phyloP scores from a whole-genome alignment of 176 grass and related monocot species.

The Eragrostis nindensis region DNA sequence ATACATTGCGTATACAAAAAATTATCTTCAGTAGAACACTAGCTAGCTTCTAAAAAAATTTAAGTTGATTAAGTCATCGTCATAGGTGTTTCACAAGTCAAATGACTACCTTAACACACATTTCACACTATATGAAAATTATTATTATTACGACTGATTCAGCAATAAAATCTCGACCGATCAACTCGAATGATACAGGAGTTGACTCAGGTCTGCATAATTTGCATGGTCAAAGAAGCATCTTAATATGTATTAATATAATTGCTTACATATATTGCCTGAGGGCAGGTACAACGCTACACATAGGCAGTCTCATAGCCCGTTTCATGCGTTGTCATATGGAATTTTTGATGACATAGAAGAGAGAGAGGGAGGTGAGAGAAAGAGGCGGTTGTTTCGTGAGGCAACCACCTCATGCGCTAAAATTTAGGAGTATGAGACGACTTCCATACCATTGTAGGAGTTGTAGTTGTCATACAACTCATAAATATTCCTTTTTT shows the following conservation, averaged over 20 bases:
- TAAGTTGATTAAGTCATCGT: neutral
- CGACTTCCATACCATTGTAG: too few relatives aligned
- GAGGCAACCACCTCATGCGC: too few relatives aligned
- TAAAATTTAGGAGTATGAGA: too few relatives aligned
- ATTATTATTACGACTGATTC: slow-evolving; percentile 24
- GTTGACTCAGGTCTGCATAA: slow-evolving; percentile 18
- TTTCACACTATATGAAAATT: neutral
- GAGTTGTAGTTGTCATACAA: too few relatives aligned
- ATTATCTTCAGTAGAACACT: neutral
- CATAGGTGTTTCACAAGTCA: slow-evolving; percentile 1
- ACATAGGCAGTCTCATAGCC: too few relatives aligned
- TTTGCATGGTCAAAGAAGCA: slow-evolving; percentile 24
- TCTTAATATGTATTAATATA: neutral
- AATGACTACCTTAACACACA: slow-evolving; percentile 25
- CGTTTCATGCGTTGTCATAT: too few relatives aligned
- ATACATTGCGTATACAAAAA: too few relatives aligned
- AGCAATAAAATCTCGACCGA: slow-evolving; percentile 10
- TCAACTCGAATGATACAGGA: slow-evolving; percentile 30
- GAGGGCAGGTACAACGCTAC: too few relatives aligned
- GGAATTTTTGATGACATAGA: too few relatives aligned
- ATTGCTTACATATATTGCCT: slow-evolving; percentile 29
- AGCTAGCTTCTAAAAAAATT: neutral
- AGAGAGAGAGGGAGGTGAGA: too few relatives aligned
- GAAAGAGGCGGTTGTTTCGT: too few relatives aligned
- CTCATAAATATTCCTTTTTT: too few relatives aligned